Evolutionary conservation across 73 alveolate genomes (phyloP).

Genomic region (Loxodes magnus): DNA sequence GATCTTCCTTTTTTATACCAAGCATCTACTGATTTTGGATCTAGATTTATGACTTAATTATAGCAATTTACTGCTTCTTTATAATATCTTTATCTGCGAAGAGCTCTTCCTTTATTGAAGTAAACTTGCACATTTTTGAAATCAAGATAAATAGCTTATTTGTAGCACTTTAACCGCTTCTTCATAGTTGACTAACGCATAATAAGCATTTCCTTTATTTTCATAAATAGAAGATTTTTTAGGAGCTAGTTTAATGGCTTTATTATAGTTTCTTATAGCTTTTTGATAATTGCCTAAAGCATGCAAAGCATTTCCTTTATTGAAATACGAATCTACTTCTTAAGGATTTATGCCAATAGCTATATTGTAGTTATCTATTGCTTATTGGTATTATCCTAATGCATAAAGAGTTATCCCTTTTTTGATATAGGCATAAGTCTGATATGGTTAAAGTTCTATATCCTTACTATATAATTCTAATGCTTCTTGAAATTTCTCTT

Average conservation of each 20-base stretch:
- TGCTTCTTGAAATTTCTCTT: too few relatives aligned
- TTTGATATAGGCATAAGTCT: slow-evolving; percentile 9
- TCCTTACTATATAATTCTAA: too few relatives aligned
- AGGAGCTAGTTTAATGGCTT: background rate
- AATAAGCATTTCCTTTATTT: background rate
- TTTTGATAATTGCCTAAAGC: background rate
- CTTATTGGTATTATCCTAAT: slow-evolving; percentile 9
- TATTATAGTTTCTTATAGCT: background rate
- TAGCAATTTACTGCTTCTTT: slow-evolving; percentile 31
- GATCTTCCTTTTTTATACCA: slow-evolving; percentile 22
- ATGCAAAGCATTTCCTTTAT: background rate
- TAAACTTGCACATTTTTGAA: background rate
- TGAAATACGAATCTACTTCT: background rate
- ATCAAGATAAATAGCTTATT: background rate
- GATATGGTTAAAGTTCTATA: slow-evolving; percentile 18
- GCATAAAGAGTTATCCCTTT: slow-evolving; percentile 26
- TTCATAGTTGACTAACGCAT: background rate
- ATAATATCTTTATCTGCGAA: slow-evolving; percentile 13
- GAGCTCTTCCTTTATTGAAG: slow-evolving; percentile 13
- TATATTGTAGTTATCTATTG: background rate
- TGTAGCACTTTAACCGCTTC: background rate
- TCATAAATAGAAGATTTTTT: background rate
- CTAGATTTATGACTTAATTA: slow-evolving; percentile 20
- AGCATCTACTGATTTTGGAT: slow-evolving; percentile 16
- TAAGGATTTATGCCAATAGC: background rate